A percentile compares a stretch with the other conserved stretches of the same genome.
Evolutionary conservation across 164 flowering plant genomes (phyloP).

Genomic region (Vitis amurensis): DNA sequence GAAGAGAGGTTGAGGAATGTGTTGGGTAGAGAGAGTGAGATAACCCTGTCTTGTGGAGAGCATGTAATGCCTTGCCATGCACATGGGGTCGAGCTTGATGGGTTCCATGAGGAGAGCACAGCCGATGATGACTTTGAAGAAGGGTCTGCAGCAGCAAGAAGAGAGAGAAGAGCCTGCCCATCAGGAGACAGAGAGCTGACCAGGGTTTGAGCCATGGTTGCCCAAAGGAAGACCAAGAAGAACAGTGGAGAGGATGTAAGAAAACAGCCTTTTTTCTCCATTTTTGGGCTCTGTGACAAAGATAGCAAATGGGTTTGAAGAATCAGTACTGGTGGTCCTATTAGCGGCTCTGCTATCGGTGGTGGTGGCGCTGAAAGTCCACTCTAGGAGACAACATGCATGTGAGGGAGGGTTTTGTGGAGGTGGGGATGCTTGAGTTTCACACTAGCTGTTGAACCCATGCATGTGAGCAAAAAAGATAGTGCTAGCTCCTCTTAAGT

Average conservation of each 20-base stretch:
- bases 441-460: slow-evolving; percentile 34
- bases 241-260: slow-evolving; percentile 3
- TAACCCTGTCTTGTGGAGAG: slow-evolving; percentile 74
- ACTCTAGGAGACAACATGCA: slow-evolving; percentile 53
- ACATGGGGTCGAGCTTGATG: slow-evolving; percentile 73
- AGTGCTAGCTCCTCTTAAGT: not conserved
- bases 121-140: slow-evolving; percentile 41
- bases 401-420: slow-evolving; percentile 40
- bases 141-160: slow-evolving; percentile 45
- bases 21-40: slow-evolving; percentile 80
- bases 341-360: slow-evolving; percentile 15
- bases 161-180: slow-evolving; percentile 84
- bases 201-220: slow-evolving; percentile 4
- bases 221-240: slow-evolving; percentile 21
- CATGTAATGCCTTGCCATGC: slow-evolving; percentile 94
- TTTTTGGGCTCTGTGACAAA: not conserved
- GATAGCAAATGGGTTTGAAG: slow-evolving; percentile 8
- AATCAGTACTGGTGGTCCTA: not conserved
- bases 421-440: slow-evolving; percentile 42
- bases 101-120: slow-evolving; percentile 78
- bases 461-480: slow-evolving; percentile 36
- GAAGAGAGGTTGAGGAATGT: slow-evolving; percentile 84
- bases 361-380: slow-evolving; percentile 24
- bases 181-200: slow-evolving; percentile 65
- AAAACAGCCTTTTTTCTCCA: not conserved